Evolutionary conservation across 1,139 yeast genomes (phyloP).

Genomic region (Yamadazyma mexicana): DNA sequence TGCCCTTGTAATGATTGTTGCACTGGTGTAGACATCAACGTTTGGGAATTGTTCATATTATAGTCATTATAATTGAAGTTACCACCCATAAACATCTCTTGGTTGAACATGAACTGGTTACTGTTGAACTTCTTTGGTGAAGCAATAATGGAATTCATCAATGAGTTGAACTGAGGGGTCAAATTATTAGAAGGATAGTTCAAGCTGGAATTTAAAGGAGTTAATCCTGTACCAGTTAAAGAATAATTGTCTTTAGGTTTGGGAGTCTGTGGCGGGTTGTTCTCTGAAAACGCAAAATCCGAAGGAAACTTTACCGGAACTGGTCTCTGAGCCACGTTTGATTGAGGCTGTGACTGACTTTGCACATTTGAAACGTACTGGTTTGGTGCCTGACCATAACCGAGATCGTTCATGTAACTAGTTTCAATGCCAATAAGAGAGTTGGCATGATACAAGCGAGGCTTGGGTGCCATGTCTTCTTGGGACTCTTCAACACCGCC

Average conservation of each 20-base stretch:
- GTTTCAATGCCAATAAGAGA: slow-evolving; percentile 33
- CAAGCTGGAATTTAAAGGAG: slow-evolving; percentile 22
- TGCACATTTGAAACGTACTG: slow-evolving; percentile 7
- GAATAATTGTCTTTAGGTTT: slow-evolving; percentile 32
- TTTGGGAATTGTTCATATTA: neutral
- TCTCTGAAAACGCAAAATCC: slow-evolving; percentile 20
- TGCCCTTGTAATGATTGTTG: slow-evolving; percentile 7
- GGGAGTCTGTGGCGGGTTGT: slow-evolving; percentile 37
- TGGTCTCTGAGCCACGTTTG: slow-evolving; percentile 15
- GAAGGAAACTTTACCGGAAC: slow-evolving; percentile 28
- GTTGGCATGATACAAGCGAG: slow-evolving; percentile 27
- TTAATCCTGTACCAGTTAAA: slow-evolving; percentile 29
- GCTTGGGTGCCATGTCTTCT: slow-evolving; percentile 13
- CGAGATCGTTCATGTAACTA: slow-evolving; percentile 16
- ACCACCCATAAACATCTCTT: slow-evolving; percentile 27
- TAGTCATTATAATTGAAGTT: slow-evolving; percentile 5
- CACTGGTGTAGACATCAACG: neutral
- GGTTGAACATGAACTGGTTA: slow-evolving; percentile 29
- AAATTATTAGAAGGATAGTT: slow-evolving; percentile 22
- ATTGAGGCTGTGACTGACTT: slow-evolving; percentile 4
- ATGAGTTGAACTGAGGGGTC: slow-evolving; percentile 45
- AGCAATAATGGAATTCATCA: slow-evolving; percentile 44
- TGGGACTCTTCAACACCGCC: neutral
- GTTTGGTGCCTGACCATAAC: slow-evolving; percentile 18
- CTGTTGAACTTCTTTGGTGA: slow-evolving; percentile 32